Percentiles rank a stretch among this genome's conserved stretches.
These are phyloP conservation scores for Streptanthus diversifolius DNA, from an alignment of 345 rosid species.

Conservation along the genomic window DNA sequence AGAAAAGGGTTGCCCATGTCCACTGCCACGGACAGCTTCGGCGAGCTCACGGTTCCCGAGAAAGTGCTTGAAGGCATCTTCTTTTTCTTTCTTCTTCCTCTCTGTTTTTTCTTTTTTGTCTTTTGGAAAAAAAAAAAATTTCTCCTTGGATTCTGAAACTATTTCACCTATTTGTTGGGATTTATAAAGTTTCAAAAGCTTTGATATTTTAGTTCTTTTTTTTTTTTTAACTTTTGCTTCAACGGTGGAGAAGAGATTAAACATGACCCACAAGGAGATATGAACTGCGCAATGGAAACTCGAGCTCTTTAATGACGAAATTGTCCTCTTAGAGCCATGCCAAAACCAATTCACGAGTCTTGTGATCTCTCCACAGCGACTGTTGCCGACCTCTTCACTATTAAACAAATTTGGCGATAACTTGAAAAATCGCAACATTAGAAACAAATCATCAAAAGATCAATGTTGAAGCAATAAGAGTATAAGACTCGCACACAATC, in stretches of 20 bases:
- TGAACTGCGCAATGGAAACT: conserved; percentile 1
- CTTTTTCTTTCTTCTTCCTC: conserved; percentile 9
- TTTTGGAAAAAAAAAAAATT: too few relatives aligned
- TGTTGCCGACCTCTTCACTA: conserved; percentile 13
- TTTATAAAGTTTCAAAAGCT: conserved; percentile 2
- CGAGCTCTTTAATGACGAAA: background rate
- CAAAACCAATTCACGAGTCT: conserved; percentile 18
- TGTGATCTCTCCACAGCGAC: conserved; percentile 15
- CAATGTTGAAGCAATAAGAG: background rate
- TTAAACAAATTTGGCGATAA: conserved; percentile 31
- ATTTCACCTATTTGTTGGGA: conserved; percentile 12
- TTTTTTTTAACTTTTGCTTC: background rate
- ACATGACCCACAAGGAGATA: conserved; percentile 28
- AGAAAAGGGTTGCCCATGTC: conserved; percentile 76
- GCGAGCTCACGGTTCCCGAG: conserved; percentile 51
- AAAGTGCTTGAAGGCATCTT: conserved; percentile 67
- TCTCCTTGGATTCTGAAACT: background rate
- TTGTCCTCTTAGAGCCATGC: conserved; percentile 1
- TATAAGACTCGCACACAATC: background rate
- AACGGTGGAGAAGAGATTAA: conserved; percentile 29
- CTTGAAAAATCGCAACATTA: conserved; percentile 32
- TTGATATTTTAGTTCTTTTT: background rate
- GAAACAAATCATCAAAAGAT: conserved; percentile 39
- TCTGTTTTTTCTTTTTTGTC: background rate
- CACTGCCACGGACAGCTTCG: conserved; percentile 59